These are phyloP conservation scores for Malus hybrid DNA, from an alignment of 331 rosid species.

Conservation along the genomic window DNA sequence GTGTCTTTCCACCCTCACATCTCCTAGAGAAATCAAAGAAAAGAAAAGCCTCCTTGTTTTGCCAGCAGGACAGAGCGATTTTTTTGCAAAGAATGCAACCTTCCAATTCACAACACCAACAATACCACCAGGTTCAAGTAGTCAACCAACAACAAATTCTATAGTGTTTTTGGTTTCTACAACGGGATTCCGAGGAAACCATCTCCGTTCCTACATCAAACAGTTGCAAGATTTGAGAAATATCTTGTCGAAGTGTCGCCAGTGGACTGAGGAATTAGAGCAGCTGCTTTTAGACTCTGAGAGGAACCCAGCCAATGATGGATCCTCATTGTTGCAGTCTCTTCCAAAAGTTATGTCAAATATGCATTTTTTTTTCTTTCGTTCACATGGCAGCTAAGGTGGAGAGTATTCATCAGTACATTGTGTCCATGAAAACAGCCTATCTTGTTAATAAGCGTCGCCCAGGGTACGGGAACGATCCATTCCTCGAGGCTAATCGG, in stretches of 20 bases:
- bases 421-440: constrained; percentile 86
- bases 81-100: too few relatives aligned
- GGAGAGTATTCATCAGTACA: constrained; percentile 83
- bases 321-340: constrained; percentile 68
- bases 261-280: constrained; percentile 93
- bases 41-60: too few relatives aligned
- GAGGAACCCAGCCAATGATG: constrained; percentile 43
- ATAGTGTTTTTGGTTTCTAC: constrained; percentile 84
- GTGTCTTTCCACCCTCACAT: too few relatives aligned
- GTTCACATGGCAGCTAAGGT: constrained; percentile 98
- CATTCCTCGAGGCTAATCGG: constrained; percentile 93
- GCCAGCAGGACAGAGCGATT: too few relatives aligned
- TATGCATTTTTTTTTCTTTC: constrained; percentile 64
- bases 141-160: constrained; percentile 58
- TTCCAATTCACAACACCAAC: background rate
- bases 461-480: constrained; percentile 74
- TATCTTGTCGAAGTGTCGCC: constrained; percentile 68
- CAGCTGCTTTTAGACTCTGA: constrained; percentile 71
- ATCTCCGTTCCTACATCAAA: constrained; percentile 79
- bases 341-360: constrained; percentile 95
- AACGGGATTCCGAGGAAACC: constrained; percentile 92
- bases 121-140: constrained; percentile 31
- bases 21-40: too few relatives aligned
- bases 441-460: constrained; percentile 82
- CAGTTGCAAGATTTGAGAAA: constrained; percentile 86